These are phyloP conservation scores for Mycena pura DNA, from an alignment of 768 basidiomycete species.

Conservation along the genomic window DNA sequence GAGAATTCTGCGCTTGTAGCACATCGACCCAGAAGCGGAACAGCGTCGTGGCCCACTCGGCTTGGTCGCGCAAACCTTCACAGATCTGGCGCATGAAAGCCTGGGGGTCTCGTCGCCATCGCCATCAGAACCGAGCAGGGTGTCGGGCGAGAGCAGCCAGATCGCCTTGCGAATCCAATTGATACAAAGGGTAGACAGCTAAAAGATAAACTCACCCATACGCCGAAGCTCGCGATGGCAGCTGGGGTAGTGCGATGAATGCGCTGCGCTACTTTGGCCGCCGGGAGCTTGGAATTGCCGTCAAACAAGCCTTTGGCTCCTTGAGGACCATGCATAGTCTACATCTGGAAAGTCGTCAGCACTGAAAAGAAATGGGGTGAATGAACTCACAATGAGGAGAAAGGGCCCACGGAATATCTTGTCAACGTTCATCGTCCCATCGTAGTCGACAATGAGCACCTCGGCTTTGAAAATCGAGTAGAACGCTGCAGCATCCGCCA, in stretches of 20 bases:
- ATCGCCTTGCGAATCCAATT: not conserved
- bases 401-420: slow-evolving; percentile 10
- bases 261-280: not conserved
- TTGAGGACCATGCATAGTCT: slow-evolving; percentile 2
- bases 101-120: slow-evolving; percentile 4
- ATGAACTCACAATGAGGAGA: slow-evolving; percentile 9
- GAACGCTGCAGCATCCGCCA: not conserved
- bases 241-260: not conserved
- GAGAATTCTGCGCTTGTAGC: slow-evolving; percentile 4
- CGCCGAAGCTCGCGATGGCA: not conserved
- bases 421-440: slow-evolving; percentile 1
- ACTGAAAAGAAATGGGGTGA: not conserved
- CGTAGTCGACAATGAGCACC: slow-evolving; percentile 13
- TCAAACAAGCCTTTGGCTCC: slow-evolving; percentile 7
- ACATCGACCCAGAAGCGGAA: slow-evolving; percentile 7
- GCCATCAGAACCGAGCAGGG: not conserved
- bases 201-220: not conserved
- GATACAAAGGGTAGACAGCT: not conserved
- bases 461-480: slow-evolving; percentile 22
- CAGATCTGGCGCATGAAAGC: slow-evolving; percentile 4
- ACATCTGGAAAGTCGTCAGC: not conserved
- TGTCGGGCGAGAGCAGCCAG: slow-evolving; percentile 4
- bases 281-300: not conserved
- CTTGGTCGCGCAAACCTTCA: slow-evolving; percentile 5
- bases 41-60: slow-evolving; percentile 1